These are phyloP conservation scores for Pseudocercospora macadamiae DNA, from an alignment of 2,329 filamentous ascomycete species.

Conservation along the genomic window DNA sequence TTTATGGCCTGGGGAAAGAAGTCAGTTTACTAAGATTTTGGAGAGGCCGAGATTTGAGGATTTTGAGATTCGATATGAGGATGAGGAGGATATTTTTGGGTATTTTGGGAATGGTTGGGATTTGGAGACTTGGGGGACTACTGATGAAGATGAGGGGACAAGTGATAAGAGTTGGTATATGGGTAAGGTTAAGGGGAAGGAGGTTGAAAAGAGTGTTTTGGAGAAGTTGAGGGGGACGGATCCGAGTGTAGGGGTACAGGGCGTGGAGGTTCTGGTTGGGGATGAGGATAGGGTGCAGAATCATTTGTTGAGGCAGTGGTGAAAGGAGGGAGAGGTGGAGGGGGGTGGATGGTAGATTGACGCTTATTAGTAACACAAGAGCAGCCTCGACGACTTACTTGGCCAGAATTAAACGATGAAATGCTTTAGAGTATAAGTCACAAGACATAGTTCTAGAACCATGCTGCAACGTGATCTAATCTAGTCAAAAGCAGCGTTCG, in stretches of 20 bases:
- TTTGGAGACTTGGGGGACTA: constrained; percentile 1
- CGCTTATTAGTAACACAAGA: too few relatives aligned
- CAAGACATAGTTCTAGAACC: too few relatives aligned
- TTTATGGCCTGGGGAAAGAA: constrained; percentile 27
- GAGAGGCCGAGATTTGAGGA: constrained; percentile 26
- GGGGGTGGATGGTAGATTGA: not conserved
- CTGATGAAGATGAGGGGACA: not conserved
- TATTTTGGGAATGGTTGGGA: constrained; percentile 23
- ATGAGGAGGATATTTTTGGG: constrained; percentile 20
- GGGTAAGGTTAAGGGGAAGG: not conserved
- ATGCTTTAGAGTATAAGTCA: too few relatives aligned
- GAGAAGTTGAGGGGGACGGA: constrained; percentile 1
- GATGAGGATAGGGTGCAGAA: constrained; percentile 3
- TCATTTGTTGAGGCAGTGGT: constrained; percentile 4
- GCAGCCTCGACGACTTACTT: too few relatives aligned
- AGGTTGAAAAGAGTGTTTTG: not conserved
- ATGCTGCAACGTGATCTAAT: too few relatives aligned
- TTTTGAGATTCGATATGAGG: constrained; percentile 23
- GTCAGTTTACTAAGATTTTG: constrained; percentile 25
- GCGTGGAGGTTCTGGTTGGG: constrained; percentile 3
- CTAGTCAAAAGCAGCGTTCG: too few relatives aligned
- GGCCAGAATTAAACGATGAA: too few relatives aligned
- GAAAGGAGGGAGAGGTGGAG: not conserved
- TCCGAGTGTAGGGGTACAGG: not conserved
- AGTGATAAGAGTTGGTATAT: constrained; percentile 9